Base-by-base conservation (phyloP, 2,329 filamentous ascomycete species). In the Endocalyx cinctus region DNA sequence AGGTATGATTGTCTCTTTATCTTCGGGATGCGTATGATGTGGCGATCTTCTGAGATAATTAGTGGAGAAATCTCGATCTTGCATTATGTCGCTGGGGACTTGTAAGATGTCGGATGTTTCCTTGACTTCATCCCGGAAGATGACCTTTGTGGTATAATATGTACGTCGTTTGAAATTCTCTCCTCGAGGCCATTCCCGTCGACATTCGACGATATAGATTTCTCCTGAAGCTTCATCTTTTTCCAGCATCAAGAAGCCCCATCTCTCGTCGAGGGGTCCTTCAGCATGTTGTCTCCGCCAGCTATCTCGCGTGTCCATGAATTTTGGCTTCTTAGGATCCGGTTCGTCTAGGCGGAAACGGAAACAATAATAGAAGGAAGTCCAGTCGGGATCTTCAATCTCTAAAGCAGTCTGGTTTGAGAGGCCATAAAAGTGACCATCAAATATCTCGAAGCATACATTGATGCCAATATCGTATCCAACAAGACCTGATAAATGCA, bases 201-300 rank as follows among this genome's bases (percentile, higher is more conserved):
- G 70, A 18, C 72, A 74, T 54, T 89, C 84, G 1, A 85, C 58
- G 13, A 86, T 78, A 31, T 73, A 64, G 2, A 84, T 57, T 11
- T 67, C 57, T 2, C 77, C 75, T 0, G 72, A 79, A 10, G 48
- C 47, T 38, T 85, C 77, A 38, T 85, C 76, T 19, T 64, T 66
- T 17, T 75, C 69, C 2, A 88, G 61, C 4, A 71, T 71, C 4
- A 89, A 60, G 37, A 78, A 74, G 0, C 76, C 82, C 83, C 84
- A 89, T 3, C 81, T 73, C 46, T 87, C 80, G 44, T 88, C 82
- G n/a, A 87, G 77, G 0, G 81, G 74, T 0, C 84, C 84, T 52
- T 87, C 83, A 17, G 62, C 63, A 45, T 86, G 79, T 31, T 82
- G 69, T n/a, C 83, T 73, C 6, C 83, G 69, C 72, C 79, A 87